Percentiles rank a stretch among this genome's conserved stretches.
Evolutionary conservation across 1,284 basidiomycete genomes (phyloP).

Genomic region (Rhodotorula sp.): DNA sequence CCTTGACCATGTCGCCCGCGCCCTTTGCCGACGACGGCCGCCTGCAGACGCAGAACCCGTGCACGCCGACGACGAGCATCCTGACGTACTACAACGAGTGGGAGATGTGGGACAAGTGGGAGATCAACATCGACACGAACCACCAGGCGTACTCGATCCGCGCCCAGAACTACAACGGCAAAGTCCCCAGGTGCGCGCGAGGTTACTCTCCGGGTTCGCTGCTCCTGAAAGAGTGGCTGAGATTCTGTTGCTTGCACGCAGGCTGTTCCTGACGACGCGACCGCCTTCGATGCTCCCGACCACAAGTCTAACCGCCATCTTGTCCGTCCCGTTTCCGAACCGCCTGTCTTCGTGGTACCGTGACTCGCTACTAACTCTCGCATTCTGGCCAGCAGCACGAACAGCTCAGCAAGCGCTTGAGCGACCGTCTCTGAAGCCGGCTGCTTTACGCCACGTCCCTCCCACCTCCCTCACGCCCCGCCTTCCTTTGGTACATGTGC

Average conservation of each 20-base stretch:
- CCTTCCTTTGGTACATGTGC: no score
- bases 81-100: conserved; percentile 66
- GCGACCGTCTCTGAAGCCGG: no score
- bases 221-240: no score
- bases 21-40: conserved; percentile 74
- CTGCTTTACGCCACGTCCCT: no score
- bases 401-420: no score
- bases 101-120: conserved; percentile 59
- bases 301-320: conserved; percentile 24
- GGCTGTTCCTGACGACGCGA: conserved; percentile 36
- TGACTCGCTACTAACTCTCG: no score
- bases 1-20: conserved; percentile 42
- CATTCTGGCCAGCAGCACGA: no score
- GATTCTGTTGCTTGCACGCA: background rate
- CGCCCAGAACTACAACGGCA: conserved; percentile 66
- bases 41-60: conserved; percentile 88
- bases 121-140: conserved; percentile 60
- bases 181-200: conserved; percentile 36
- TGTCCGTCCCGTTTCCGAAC: conserved; percentile 9
- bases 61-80: conserved; percentile 78
- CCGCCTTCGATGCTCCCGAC: conserved; percentile 43
- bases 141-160: conserved; percentile 62
- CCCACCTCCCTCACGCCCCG: no score
- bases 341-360: background rate
- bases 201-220: no score